phyloP scores from a whole-genome alignment of 768 basidiomycete species.

The Amanita brunnescens region DNA sequence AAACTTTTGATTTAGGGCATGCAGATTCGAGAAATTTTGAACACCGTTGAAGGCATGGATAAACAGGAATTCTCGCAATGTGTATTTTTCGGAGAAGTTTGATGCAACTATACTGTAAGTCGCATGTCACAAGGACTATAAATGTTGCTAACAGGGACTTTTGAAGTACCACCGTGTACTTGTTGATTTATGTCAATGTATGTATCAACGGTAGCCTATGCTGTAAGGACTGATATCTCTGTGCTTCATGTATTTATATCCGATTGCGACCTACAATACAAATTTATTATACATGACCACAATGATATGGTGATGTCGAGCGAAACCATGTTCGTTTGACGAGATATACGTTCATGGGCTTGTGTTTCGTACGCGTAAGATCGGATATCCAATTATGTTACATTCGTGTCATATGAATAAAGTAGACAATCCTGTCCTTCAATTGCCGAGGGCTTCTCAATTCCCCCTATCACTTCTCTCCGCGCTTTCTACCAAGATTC shows the following conservation, averaged over 20 bases:
- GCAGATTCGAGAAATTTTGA: slow-evolving; percentile 73
- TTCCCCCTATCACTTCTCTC: background rate
- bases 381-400: background rate
- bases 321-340: too few species aligned
- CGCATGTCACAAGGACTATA: background rate
- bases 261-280: background rate
- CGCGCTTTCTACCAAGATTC: slow-evolving; percentile 59
- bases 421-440: background rate
- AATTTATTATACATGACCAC: too few species aligned
- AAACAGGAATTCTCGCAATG: slow-evolving; percentile 46
- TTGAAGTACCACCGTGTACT: background rate
- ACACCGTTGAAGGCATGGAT: slow-evolving; percentile 54
- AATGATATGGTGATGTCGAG: too few species aligned
- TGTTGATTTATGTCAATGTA: background rate
- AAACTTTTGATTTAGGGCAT: background rate
- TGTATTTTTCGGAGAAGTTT: slow-evolving; percentile 41
- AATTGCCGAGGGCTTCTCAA: slow-evolving; percentile 29
- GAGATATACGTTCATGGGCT: too few species aligned
- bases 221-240: background rate
- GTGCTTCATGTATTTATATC: background rate
- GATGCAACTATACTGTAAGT: background rate
- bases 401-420: background rate
- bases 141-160: background rate
- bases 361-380: too few species aligned
- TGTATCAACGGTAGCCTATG: too few species aligned